Evolutionary conservation across 2,329 filamentous ascomycete genomes (phyloP), one percentile per base, ranked within the genome.

Genomic region (Trichophyton equinum): DNA sequence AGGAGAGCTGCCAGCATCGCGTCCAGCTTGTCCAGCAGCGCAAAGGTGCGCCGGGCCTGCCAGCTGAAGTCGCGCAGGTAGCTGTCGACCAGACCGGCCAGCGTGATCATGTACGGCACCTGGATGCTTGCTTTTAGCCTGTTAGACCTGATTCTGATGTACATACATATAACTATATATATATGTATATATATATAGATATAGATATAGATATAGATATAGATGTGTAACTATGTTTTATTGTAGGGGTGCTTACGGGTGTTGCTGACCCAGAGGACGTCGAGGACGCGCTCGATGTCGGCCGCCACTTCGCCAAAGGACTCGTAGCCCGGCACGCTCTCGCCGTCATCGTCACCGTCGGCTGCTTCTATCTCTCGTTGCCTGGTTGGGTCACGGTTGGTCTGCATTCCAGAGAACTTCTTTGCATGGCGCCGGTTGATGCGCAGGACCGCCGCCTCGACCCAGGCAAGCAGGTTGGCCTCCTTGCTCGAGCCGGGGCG

Each of bases 241-340:
- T 30, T 30, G 7, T 30, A 7, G 27, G 27, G 27, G 1, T 11
- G 33, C 88, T 71, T 78, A 91, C 90, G 90, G 22, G 91, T 96
- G 8, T 88, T 89, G 33, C 86, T 89, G 22, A 89, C 81, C 92
- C 92, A 97, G 4, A 96, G 75, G 6, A 95, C 81, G 71, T 95
- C 87, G 15, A 95, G 75, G 11, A 96, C 71, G 4, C 80, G 79
- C 61, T 91, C 87, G 0, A 95, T 73, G 68, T 96, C 90, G 61
- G 77, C 82, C 60, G 84, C 89, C 3, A 90, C 81, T 68, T 91
- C 86, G 57, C 77, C 78, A 71, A 92, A 88, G 58, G 74, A 82
- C 60, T 77, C 76, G 64, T 86, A 87, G 1, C 82, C 82, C 38
- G 73, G 71, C 3, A 75, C 75, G 13, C 72, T 70, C 69, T 20